A percentile compares a stretch with the other conserved stretches of the same genome.
Evolutionary conservation across 208 protist species (phyloP).

Genomic region (Leishmania tarentolae): DNA sequence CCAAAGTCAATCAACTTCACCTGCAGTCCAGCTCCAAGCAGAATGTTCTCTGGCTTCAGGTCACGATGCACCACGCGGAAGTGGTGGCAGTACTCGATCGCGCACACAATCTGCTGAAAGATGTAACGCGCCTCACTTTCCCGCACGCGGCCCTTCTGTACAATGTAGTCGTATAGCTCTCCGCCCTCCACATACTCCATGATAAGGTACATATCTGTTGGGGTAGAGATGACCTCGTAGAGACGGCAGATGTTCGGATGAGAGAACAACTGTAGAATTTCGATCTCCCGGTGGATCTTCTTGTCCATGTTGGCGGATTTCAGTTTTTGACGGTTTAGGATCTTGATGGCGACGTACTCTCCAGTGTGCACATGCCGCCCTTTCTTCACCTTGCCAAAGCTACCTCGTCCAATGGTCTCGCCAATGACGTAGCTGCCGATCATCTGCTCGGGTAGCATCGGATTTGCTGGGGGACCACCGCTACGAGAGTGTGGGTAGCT

Average conservation of each 20-base stretch:
- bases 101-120: slow-evolving; percentile 99
- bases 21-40: slow-evolving; percentile 87
- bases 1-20: slow-evolving; percentile 97
- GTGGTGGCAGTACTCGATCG: slow-evolving; percentile 98
- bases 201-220: slow-evolving; percentile 98
- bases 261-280: slow-evolving; percentile 97
- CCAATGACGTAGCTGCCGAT: slow-evolving; percentile 98
- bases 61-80: slow-evolving; percentile 94
- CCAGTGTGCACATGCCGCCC: slow-evolving; percentile 96
- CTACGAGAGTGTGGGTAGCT: slow-evolving; percentile 23
- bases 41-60: slow-evolving; percentile 95
- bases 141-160: slow-evolving; percentile 94
- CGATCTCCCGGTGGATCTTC: slow-evolving; percentile 97
- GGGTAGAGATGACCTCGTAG: slow-evolving; percentile 98
- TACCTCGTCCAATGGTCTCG: slow-evolving; percentile 98
- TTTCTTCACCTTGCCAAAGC: slow-evolving; percentile 99
- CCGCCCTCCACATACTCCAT: slow-evolving; percentile 99
- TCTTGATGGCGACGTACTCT: slow-evolving; percentile 98
- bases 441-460: slow-evolving; percentile 50
- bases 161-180: slow-evolving; percentile 99
- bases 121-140: slow-evolving; percentile 96
- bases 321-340: slow-evolving; percentile 98
- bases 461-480: background rate
- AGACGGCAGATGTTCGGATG: slow-evolving; percentile 99
- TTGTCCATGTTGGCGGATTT: slow-evolving; percentile 92